phyloP scores from a whole-genome alignment of 202 grass and related monocot genomes.

The Panicum hallii region DNA sequence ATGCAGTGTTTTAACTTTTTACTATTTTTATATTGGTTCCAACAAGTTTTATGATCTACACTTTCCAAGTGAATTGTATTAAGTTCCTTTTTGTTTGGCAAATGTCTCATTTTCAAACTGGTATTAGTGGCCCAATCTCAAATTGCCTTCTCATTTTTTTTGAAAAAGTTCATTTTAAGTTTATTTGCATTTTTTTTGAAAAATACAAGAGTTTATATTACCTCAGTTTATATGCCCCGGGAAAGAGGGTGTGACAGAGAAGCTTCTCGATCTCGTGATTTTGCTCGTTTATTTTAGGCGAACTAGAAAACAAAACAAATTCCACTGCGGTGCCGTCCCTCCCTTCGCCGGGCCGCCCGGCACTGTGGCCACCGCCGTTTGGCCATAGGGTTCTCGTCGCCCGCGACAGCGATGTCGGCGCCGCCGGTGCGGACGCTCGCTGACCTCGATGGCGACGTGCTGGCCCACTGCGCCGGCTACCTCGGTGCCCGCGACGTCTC shows the following conservation, averaged over 20 bases:
- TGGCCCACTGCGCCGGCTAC: conserved; percentile 68
- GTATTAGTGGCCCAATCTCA: not conserved
- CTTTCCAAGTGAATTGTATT: not conserved
- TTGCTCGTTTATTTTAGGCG: not conserved
- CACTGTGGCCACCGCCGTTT: not conserved
- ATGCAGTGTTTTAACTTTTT: not conserved
- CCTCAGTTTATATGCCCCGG: no score
- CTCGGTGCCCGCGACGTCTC: conserved; percentile 63
- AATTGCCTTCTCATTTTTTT: not conserved
- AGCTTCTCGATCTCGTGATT: not conserved
- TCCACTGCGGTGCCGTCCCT: not conserved
- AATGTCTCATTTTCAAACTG: not conserved
- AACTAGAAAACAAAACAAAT: not conserved
- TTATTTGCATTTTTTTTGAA: not conserved
- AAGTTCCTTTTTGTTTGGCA: not conserved
- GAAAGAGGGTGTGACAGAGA: not conserved
- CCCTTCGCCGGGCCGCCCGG: not conserved
- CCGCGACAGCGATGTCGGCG: conserved; percentile 28
- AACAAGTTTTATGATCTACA: not conserved
- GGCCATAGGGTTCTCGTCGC: conserved; percentile 15
- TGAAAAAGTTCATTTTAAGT: not conserved
- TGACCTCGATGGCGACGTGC: conserved; percentile 68
- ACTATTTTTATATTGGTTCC: not conserved
- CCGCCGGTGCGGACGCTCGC: conserved; percentile 50
- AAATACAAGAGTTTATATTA: no score